Evolutionary conservation across 2,329 filamentous ascomycete species (phyloP).

Genomic region (Cladosporium sp.): DNA sequence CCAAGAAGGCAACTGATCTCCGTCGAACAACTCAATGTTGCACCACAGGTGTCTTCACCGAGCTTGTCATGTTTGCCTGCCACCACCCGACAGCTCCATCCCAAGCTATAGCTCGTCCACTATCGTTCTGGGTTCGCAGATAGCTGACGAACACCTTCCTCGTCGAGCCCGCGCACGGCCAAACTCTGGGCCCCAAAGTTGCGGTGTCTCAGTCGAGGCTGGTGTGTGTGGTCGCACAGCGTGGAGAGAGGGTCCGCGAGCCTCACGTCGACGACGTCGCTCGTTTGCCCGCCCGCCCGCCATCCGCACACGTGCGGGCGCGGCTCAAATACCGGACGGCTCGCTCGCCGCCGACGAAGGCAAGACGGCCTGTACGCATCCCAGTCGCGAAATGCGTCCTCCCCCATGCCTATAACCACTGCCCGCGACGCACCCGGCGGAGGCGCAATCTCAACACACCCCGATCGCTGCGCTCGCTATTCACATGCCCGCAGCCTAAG

Average conservation of each 20-base stretch:
- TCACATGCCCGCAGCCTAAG: background rate
- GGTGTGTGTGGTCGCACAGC: background rate
- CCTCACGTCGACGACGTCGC: background rate
- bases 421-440: no score
- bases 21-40: background rate
- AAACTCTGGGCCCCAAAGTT: background rate
- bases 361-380: no score
- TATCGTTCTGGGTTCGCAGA: constrained; percentile 11
- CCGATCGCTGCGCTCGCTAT: background rate
- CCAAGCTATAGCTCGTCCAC: constrained; percentile 1
- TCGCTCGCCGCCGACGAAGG: no score
- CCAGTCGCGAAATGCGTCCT: no score
- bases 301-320: background rate
- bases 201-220: background rate
- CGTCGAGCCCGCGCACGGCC: background rate
- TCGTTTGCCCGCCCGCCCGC: background rate
- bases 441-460: background rate
- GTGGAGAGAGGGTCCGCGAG: background rate
- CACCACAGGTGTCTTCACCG: background rate
- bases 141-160: background rate
- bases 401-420: no score
- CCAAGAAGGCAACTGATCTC: background rate
- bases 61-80: background rate
- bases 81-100: constrained; percentile 4
- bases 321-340: background rate